Evolutionary conservation across 208 protist species (phyloP).

Genomic region (Acanthamoeba triangularis): DNA sequence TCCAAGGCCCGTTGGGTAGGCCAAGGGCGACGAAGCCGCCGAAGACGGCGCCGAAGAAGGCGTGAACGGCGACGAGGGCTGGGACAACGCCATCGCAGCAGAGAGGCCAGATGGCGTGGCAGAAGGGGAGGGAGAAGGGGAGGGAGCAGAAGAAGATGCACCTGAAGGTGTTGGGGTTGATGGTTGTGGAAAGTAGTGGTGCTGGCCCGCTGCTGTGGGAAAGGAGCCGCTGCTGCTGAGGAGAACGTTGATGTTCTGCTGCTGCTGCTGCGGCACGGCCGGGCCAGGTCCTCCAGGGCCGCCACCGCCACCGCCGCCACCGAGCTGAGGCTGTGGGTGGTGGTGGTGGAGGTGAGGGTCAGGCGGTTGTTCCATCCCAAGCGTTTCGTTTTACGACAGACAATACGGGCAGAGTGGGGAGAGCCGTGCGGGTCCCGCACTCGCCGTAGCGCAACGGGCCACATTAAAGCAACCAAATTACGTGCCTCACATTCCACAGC

Average conservation of each 20-base stretch:
- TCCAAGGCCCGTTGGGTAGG: neutral
- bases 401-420: neutral
- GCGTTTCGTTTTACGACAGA: constrained; percentile 30
- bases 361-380: constrained; percentile 29
- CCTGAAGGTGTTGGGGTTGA: too few species aligned
- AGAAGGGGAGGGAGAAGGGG: neutral
- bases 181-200: neutral
- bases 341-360: neutral
- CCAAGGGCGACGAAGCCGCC: neutral
- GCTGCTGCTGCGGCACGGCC: neutral
- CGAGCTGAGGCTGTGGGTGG: neutral
- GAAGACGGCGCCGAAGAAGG: neutral
- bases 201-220: neutral
- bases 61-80: neutral
- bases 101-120: neutral
- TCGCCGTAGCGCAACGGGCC: neutral
- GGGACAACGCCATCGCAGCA: neutral
- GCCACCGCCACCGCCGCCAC: neutral
- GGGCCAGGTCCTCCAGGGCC: neutral
- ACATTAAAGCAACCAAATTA: constrained; percentile 41
- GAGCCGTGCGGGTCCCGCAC: neutral
- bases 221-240: neutral
- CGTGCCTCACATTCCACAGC: neutral
- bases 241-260: neutral
- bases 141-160: too few species aligned